Evolutionary conservation across 129 eudicot genomes (phyloP), one percentile per base, ranked within the genome.

Genomic region (Solidago caesia): DNA sequence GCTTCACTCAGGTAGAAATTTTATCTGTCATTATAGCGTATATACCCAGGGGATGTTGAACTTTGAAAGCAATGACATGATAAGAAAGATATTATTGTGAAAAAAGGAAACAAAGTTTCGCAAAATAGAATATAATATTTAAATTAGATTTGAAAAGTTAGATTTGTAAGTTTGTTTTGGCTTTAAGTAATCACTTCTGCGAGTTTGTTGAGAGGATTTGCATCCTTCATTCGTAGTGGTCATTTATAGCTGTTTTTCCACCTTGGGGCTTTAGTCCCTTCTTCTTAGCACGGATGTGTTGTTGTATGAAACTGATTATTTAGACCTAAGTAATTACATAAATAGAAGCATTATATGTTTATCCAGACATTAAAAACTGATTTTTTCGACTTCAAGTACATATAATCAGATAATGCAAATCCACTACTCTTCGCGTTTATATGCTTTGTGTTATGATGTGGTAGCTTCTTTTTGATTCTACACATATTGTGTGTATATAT

Each of bases 1-100:
- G 99, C 68, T 95, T 95, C 82, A 95, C 99, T 42, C 97, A 95
- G 97, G 98, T 90, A 83, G 61, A 63, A 4, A 0, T 4, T 67
- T 60, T 44, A 45, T 75, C 4, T 48, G 12, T 6, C 12, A 11
- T 4, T 21, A 5, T 25, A 47, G 12, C 2, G 6, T 4, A 48
- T 29, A 62, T 62, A 21, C 21, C 21, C 21, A 10, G 16, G 16
- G 1, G 21, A 16, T 21, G 21, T 21, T 21, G 21, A 21, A 21
- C 21, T 21, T 21, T 21, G 21, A 21, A 21, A 21, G 21, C 0
- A 49, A 3, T 48, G 12, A 13, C n/a, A 16, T 52, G 21, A 52
- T 52, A 13, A 12, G 12, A 52, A 52, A 13, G 58, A 52, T 16
- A 52, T 12, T 4, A 3, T 14, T 52, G 5, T 52, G 16, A 12